Evolutionary conservation across 1,284 basidiomycete species (phyloP).

Genomic region (Takashimella tepidaria): DNA sequence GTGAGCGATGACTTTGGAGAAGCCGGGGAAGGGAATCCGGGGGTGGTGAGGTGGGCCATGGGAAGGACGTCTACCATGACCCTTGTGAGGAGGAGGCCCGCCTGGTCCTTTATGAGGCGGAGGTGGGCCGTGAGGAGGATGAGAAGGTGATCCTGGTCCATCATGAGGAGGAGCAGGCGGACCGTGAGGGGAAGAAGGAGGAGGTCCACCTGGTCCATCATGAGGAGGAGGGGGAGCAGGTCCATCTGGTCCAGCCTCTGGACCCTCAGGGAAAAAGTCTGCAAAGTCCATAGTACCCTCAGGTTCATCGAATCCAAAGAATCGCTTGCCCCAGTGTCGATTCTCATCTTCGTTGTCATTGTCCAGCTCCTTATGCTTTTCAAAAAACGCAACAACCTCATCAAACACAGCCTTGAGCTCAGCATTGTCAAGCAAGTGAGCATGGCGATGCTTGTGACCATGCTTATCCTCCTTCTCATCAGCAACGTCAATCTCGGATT

Average conservation of each 20-base stretch:
- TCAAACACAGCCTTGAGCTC: not conserved
- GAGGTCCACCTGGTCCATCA: constrained; percentile 1
- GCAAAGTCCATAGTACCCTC: not conserved
- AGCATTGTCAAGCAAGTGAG: not conserved
- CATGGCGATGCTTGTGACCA: constrained; percentile 1
- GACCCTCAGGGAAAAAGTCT: not conserved
- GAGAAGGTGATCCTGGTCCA: constrained; percentile 1
- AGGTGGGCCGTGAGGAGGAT: not conserved
- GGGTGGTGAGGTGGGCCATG: constrained; percentile 4
- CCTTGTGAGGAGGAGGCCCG: constrained; percentile 6
- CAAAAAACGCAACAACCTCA: constrained; percentile 2
- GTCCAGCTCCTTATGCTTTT: not conserved
- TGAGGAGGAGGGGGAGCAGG: not conserved
- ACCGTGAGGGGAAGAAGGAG: too few species aligned
- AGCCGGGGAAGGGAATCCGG: constrained; percentile 18
- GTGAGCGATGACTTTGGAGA: constrained; percentile 21
- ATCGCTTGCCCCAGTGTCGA: not conserved
- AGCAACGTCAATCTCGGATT: not conserved
- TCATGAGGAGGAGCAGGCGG: not conserved
- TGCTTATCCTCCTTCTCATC: constrained; percentile 1
- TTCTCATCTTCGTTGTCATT: not conserved
- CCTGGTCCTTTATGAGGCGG: constrained; percentile 13
- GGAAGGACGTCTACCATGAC: too few species aligned
- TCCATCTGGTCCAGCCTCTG: constrained; percentile 1
- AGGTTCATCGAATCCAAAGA: not conserved